Conservation (phyloP, 768 basidiomycete genomes). For the Mycena vitilis region DNA sequence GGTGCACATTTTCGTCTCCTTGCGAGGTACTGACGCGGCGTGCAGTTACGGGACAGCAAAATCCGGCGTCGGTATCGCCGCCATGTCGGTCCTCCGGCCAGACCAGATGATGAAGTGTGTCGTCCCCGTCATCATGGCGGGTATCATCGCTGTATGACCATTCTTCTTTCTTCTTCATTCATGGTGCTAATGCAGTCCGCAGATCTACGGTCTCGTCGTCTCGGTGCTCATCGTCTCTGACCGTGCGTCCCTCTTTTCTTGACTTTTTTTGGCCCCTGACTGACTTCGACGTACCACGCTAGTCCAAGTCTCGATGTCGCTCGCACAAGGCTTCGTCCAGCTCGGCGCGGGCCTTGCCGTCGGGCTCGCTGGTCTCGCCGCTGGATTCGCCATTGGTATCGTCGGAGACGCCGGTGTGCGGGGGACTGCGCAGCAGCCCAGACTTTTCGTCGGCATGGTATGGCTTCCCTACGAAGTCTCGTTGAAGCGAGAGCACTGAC, state of each 20-base stretch:
- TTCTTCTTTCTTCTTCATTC: slow-evolving; percentile 2
- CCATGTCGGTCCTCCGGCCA: slow-evolving; percentile 97
- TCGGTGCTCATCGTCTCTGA: slow-evolving; percentile 94
- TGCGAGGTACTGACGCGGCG: slow-evolving; percentile 25
- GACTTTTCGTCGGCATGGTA: slow-evolving; percentile 95
- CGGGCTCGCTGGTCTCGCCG: slow-evolving; percentile 94
- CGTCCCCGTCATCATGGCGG: slow-evolving; percentile 99
- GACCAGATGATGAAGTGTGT: slow-evolving; percentile 99
- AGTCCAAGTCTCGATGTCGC: slow-evolving; percentile 85
- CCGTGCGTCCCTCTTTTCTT: slow-evolving; percentile 69
- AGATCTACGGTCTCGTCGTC: slow-evolving; percentile 99
- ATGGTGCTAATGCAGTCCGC: not conserved
- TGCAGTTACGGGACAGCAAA: slow-evolving; percentile 97
- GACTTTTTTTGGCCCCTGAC: not conserved
- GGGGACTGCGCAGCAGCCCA: slow-evolving; percentile 96
- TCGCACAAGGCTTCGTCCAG: slow-evolving; percentile 94
- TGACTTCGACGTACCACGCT: not conserved
- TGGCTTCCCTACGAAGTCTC: slow-evolving; percentile 37
- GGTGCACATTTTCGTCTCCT: slow-evolving; percentile 36
- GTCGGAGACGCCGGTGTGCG: slow-evolving; percentile 99
- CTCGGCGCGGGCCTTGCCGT: slow-evolving; percentile 94
- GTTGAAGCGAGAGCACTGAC: not conserved
- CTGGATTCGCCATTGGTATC: slow-evolving; percentile 98
- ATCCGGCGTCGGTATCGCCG: slow-evolving; percentile 96
- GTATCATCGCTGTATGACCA: slow-evolving; percentile 95